Evolutionary conservation across 106 monocot species (phyloP).

Genomic region (Amphibolis antarctica): DNA sequence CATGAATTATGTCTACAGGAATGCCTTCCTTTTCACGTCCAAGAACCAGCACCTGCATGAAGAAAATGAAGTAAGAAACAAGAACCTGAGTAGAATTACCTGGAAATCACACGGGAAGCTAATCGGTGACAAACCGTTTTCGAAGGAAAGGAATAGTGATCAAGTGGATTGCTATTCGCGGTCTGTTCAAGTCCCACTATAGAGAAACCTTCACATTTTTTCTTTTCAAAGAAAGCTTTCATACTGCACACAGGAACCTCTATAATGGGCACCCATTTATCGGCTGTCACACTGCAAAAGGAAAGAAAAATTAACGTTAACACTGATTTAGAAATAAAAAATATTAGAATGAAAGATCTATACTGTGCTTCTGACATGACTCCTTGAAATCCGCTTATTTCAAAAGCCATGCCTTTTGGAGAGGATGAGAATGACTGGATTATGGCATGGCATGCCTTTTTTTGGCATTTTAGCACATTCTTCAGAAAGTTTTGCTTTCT

Average conservation of each 20-base stretch:
- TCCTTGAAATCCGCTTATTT: no score
- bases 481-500: no score
- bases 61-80: background rate
- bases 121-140: constrained; percentile 45
- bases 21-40: constrained; percentile 87
- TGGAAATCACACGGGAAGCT: background rate
- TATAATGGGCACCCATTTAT: constrained; percentile 83
- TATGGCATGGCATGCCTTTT: no score
- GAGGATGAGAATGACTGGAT: no score
- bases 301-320: background rate
- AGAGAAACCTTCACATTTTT: constrained; percentile 70
- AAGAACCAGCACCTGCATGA: constrained; percentile 58
- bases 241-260: constrained; percentile 75
- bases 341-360: no score
- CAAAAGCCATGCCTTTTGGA: no score
- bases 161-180: constrained; percentile 66
- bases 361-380: no score
- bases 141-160: constrained; percentile 52
- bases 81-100: background rate
- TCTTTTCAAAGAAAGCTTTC: constrained; percentile 65
- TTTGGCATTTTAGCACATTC: no score
- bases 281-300: constrained; percentile 71
- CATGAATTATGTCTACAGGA: constrained; percentile 86
- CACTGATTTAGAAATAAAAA: no score
- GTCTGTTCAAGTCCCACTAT: constrained; percentile 88